Evolutionary conservation across 1,284 basidiomycete genomes (phyloP), one percentile per base, ranked within the genome.

Genomic region (Sphaerobolus stellatus): DNA sequence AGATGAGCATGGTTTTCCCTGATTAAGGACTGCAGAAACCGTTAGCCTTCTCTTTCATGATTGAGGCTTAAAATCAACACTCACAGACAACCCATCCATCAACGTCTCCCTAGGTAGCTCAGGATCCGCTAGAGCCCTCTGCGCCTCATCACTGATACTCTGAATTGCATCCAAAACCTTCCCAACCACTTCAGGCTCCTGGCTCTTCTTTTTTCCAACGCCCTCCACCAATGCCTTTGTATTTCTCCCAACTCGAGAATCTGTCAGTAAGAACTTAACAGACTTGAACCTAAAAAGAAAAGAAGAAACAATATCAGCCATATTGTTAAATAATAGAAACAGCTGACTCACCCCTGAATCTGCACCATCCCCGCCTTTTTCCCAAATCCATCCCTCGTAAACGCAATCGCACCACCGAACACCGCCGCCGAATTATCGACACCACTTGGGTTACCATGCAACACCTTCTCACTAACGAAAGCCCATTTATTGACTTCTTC

Each of bases 371-470:
- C 87, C 62, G 84, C 83, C 65, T 84, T 81, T 66, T 83, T 81
- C 51, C 81, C 84, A 62, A 90, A 90, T 27, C 90, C 86, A 56
- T 90, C 79, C 49, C 92, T 85, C 5, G 89, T 92, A 71, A 97
- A 99, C 24, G 89, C 85, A 59, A 99, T 79, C 20, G 94, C 97
- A 47, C 97, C 96, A 18, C 97, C 97, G 65, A 89, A 92, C 1
- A 94, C 90, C 7, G 93, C 82, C 30, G 98, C 93, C 16, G 94
- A 90, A 70, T 99, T 99, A 71, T 99, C 97, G 30, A 99, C 92
- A 20, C 97, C 97, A 56, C 92, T 96, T 1, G 97, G 97, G 65
- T 94, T 99, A 3, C 97, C 97, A 68, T 99, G 97, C 50, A 98
- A 76, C 33, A 99, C 91, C 72, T 98, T 98, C 74, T 99, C 97